Evolutionary conservation across 2,329 filamentous ascomycete genomes (phyloP).

Genomic region (Aspergillus ochraceoroseus): DNA sequence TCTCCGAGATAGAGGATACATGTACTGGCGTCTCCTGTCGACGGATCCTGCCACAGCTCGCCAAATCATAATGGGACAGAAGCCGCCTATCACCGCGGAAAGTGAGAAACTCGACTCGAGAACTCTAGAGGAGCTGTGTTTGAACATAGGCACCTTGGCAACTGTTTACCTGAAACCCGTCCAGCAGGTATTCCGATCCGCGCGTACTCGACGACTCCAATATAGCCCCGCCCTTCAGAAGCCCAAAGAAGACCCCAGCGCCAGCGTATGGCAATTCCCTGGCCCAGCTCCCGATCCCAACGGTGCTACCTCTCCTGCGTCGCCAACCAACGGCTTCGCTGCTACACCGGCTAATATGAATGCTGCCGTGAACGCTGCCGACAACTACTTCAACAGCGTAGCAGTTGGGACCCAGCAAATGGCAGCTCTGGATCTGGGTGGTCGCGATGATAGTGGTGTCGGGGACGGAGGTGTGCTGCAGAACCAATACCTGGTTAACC

Average conservation of each 20-base stretch:
- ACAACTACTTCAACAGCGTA: conserved; percentile 74
- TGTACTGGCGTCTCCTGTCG: conserved; percentile 97
- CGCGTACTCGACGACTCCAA: conserved; percentile 70
- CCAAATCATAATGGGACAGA: conserved; percentile 91
- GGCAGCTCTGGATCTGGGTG: conserved; percentile 64
- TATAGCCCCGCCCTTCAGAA: conserved; percentile 84
- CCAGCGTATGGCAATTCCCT: conserved; percentile 29
- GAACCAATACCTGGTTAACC: conserved; percentile 66
- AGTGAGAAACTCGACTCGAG: conserved; percentile 86
- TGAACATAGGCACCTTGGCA: conserved; percentile 90
- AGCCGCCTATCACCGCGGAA: conserved; percentile 92
- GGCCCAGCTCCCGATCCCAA: conserved; percentile 36
- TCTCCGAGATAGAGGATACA: conserved; percentile 90
- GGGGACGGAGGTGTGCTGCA: conserved; percentile 53
- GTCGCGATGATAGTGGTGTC: conserved; percentile 61
- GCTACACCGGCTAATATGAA: conserved; percentile 51
- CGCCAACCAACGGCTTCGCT: conserved; percentile 28
- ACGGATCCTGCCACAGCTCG: conserved; percentile 85
- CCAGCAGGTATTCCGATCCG: conserved; percentile 90
- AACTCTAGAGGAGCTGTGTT: conserved; percentile 93
- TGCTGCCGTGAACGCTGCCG: conserved; percentile 75
- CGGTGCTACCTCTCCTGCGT: conserved; percentile 28
- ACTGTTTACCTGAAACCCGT: conserved; percentile 98
- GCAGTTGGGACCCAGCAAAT: conserved; percentile 65
- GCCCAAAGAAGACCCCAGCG: conserved; percentile 46